Base-by-base conservation (phyloP, 139 green algal species). In the Chlamydomonas schloesseri region DNA sequence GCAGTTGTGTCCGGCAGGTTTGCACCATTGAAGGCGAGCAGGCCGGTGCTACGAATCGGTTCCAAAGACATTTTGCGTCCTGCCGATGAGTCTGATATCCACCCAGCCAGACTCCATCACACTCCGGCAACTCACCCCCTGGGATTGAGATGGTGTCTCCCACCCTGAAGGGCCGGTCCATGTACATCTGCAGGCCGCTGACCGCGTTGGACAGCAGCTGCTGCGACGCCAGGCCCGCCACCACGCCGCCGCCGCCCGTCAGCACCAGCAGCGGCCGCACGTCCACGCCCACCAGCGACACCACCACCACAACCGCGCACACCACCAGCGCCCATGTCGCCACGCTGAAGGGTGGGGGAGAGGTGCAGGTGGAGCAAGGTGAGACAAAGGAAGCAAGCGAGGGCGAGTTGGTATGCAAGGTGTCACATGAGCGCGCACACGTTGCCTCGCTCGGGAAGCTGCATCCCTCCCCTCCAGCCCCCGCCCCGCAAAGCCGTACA, bases 141-240 rank as follows among this genome's bases (percentile, higher is more conserved):
- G 57, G 29, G 3, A 83, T 28, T 2, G 37, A 31, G 60, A 83
- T 83, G 76, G 76, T 83, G 58, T 83, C 76, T 26, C 76, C 76
- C 62, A 83, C 76, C 9, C 65, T 62, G 58, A 83, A 83, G 15
- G 76, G 76, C 17, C 76, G 62, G 42, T 83, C 76, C 76, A 73
- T 36, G 76, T 83, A 83, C 62, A 84, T 84, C 42, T 84, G 78
- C 64, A 84, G 21, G 5, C 60, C 60, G 64, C 78, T 84, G 62
- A 84, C 18, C 2, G 78, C 64, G 46, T 84, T 84, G 17, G 78
- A 28, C 62, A 84, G 78, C 78, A 84, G 78, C 78, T 84, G 78
- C 65, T 84, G 78, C 37, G 78, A 84, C 17, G 78, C 78, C 78
- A 84, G 78, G 42, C 78, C 78, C 62, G 78, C 78, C 78, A 84